These are phyloP conservation scores for Globisporangium megalacanthum DNA, from an alignment of 352 stramenopile species.

Conservation along the genomic window DNA sequence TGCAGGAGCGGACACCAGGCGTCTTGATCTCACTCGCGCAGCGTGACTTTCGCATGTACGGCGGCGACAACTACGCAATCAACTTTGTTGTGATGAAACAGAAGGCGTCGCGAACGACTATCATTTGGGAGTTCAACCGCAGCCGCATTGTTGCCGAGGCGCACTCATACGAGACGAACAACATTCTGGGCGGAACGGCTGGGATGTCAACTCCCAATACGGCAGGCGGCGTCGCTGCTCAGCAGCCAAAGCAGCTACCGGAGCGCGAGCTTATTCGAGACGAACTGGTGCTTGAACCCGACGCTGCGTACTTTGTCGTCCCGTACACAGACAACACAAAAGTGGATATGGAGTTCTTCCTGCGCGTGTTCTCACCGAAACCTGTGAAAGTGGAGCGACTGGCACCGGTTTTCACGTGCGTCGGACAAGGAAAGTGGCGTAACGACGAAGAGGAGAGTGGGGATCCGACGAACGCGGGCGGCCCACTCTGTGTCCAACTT, in stretches of 20 bases:
- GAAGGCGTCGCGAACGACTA: conserved; percentile 45
- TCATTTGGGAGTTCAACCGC: conserved; percentile 74
- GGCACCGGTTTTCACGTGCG: conserved; percentile 49
- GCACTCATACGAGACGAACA: conserved; percentile 47
- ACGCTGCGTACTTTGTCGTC: conserved; percentile 73
- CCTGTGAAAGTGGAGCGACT: conserved; percentile 72
- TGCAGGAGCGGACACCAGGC: conserved; percentile 28
- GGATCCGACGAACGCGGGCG: conserved; percentile 65
- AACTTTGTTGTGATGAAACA: conserved; percentile 83
- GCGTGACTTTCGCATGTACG: conserved; percentile 74
- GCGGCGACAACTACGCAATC: conserved; percentile 81
- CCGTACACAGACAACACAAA: conserved; percentile 76
- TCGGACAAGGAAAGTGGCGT: conserved; percentile 65
- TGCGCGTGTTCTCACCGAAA: conserved; percentile 80
- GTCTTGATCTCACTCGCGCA: conserved; percentile 81
- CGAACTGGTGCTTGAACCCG: conserved; percentile 65
- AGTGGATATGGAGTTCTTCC: conserved; percentile 88
- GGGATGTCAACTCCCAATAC: neutral
- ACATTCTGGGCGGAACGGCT: conserved; percentile 12
- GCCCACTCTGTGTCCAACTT: conserved; percentile 52
- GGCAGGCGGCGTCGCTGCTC: neutral
- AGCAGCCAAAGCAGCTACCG: conserved; percentile 34
- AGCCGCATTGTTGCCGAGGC: conserved; percentile 59
- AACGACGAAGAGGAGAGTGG: conserved; percentile 38
- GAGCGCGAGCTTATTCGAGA: conserved; percentile 81